These are phyloP conservation scores for Starmerella sirachaensis DNA, from an alignment of 805 yeast genomes.

Conservation along the genomic window DNA sequence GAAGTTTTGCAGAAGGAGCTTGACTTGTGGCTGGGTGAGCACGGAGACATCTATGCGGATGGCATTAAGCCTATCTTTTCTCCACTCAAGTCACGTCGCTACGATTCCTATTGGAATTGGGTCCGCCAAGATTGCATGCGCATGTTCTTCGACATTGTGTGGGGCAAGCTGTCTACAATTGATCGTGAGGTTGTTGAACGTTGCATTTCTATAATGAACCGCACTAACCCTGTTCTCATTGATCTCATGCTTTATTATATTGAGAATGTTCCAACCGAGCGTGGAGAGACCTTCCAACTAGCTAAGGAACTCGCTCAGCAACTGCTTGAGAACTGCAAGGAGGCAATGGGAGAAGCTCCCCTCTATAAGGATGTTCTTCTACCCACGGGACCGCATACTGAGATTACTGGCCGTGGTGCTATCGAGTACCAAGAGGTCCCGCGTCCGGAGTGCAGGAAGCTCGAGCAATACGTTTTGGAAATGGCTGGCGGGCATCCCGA, in stretches of 20 bases:
- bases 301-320: conserved; percentile 86
- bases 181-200: conserved; percentile 94
- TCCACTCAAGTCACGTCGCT: conserved; percentile 83
- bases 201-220: conserved; percentile 95
- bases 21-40: conserved; percentile 81
- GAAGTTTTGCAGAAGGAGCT: conserved; percentile 74
- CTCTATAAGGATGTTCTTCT: conserved; percentile 90
- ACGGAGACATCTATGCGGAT: conserved; percentile 85
- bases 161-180: conserved; percentile 79
- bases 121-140: conserved; percentile 93
- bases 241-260: conserved; percentile 93
- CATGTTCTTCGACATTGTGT: conserved; percentile 90
- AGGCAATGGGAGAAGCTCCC: conserved; percentile 67
- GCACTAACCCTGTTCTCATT: conserved; percentile 84
- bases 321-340: conserved; percentile 89
- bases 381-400: conserved; percentile 92
- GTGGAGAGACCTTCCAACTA: conserved; percentile 85
- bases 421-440: conserved; percentile 72
- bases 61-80: conserved; percentile 89
- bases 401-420: conserved; percentile 78
- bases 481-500: conserved; percentile 87
- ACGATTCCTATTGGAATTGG: conserved; percentile 99
- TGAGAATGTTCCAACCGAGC: conserved; percentile 69
- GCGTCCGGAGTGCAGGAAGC: conserved; percentile 82
- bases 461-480: conserved; percentile 88